Conservation (phyloP, 2,329 filamentous ascomycete species). For the Canariomyces notabilis region DNA sequence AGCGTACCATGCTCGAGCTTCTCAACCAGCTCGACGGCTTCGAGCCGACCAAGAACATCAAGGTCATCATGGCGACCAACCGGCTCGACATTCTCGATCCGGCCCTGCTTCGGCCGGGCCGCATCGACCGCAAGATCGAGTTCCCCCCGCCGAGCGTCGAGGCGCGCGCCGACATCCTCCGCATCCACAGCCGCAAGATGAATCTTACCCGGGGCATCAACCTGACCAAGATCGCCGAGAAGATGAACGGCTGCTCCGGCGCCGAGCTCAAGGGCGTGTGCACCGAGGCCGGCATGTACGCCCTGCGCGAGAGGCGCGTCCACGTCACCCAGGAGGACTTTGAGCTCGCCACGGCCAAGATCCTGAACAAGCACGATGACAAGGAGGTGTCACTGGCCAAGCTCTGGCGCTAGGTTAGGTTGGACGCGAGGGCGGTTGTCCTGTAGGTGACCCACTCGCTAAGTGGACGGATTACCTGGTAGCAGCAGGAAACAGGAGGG, state of each 20-base stretch:
- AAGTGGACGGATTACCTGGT: neutral
- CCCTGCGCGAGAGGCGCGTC: constrained; percentile 86
- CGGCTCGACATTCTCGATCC: constrained; percentile 96
- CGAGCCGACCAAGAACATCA: constrained; percentile 99
- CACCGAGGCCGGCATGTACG: constrained; percentile 98
- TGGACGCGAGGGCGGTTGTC: neutral
- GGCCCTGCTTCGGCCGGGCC: constrained; percentile 87
- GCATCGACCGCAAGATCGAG: constrained; percentile 98
- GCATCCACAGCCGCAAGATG: constrained; percentile 97
- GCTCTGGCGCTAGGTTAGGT: constrained; percentile 49
- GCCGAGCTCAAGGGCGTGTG: constrained; percentile 98
- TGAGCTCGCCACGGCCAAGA: constrained; percentile 96
- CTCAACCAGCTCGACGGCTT: constrained; percentile 98
- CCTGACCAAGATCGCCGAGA: constrained; percentile 96
- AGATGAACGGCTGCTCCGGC: constrained; percentile 99
- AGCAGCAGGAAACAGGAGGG: neutral
- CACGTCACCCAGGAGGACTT: constrained; percentile 99
- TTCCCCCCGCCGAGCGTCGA: constrained; percentile 96
- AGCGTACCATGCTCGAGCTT: constrained; percentile 96
- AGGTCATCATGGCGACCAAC: constrained; percentile 99
- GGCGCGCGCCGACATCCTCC: constrained; percentile 92
- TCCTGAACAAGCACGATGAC: constrained; percentile 98
- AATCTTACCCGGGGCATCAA: constrained; percentile 97
- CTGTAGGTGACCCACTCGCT: neutral
- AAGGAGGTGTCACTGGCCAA: constrained; percentile 91